phyloP scores from a whole-genome alignment of 768 basidiomycete genomes.

The Suillus occidentalis region DNA sequence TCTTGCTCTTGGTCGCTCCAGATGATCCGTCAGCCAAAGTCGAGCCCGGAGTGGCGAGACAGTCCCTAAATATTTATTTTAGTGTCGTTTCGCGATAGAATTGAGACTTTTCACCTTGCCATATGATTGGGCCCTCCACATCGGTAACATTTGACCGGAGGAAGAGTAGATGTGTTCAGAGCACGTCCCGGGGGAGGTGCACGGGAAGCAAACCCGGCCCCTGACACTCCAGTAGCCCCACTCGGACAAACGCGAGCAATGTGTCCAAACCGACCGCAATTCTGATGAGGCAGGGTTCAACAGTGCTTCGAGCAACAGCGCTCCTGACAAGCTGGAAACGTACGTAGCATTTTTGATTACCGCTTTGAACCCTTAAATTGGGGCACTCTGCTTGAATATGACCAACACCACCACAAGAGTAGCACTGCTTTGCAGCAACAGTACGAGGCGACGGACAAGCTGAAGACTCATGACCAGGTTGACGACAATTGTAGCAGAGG shows the following conservation, averaged over 20 bases:
- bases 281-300: constrained; percentile 39
- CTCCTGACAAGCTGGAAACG: constrained; percentile 25
- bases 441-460: constrained; percentile 84
- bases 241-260: constrained; percentile 76
- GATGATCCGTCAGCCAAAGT: constrained; percentile 47
- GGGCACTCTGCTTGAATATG: constrained; percentile 89
- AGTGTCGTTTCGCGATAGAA: constrained; percentile 4
- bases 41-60: constrained; percentile 70
- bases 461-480: constrained; percentile 91
- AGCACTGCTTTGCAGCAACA: constrained; percentile 86
- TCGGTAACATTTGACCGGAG: constrained; percentile 85
- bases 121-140: constrained; percentile 90
- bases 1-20: constrained; percentile 64
- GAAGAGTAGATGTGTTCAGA: constrained; percentile 73
- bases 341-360: constrained; percentile 84
- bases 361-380: constrained; percentile 67
- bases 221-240: constrained; percentile 37
- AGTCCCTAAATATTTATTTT: constrained; percentile 54
- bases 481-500: constrained; percentile 93
- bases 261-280: constrained; percentile 81
- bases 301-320: constrained; percentile 5
- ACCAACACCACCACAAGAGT: constrained; percentile 90
- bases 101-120: constrained; percentile 53
- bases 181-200: constrained; percentile 73
- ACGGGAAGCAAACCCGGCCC: constrained; percentile 57